Conservation (phyloP, 148 eudicot genomes). For the Amaranthus palmeri region DNA sequence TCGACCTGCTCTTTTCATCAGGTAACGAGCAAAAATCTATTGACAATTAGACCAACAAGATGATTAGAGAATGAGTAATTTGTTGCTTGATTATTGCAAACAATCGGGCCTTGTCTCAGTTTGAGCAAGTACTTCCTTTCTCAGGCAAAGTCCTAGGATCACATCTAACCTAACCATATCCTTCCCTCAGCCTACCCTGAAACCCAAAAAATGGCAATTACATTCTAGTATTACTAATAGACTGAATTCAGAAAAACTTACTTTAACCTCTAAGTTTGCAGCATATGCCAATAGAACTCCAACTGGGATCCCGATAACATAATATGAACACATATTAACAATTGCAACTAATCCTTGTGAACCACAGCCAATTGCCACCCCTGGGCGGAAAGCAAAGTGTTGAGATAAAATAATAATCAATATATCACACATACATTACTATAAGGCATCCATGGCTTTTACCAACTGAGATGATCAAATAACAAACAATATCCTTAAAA, state of each 20-base stretch:
- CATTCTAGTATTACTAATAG: no score
- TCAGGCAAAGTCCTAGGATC: no score
- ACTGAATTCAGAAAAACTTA: slow-evolving; percentile 8
- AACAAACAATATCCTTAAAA: neutral
- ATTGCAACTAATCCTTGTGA: slow-evolving; percentile 45
- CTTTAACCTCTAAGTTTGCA: slow-evolving; percentile 39
- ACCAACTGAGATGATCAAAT: neutral
- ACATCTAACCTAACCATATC: no score
- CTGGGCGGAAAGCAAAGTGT: slow-evolving; percentile 19
- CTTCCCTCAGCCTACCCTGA: no score
- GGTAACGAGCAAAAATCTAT: no score
- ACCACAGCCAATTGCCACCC: slow-evolving; percentile 55
- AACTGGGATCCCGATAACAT: slow-evolving; percentile 47
- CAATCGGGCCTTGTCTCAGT: no score
- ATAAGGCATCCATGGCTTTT: neutral
- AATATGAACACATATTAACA: slow-evolving; percentile 41
- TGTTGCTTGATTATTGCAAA: no score
- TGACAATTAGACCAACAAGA: no score
- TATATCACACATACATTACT: neutral
- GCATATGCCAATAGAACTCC: slow-evolving; percentile 50
- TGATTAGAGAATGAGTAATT: no score
- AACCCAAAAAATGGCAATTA: no score
- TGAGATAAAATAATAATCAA: neutral
- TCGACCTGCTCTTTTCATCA: no score
- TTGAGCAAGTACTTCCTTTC: no score